Conservation (phyloP, 257 asterid species). For the Solanum verrucosum region DNA sequence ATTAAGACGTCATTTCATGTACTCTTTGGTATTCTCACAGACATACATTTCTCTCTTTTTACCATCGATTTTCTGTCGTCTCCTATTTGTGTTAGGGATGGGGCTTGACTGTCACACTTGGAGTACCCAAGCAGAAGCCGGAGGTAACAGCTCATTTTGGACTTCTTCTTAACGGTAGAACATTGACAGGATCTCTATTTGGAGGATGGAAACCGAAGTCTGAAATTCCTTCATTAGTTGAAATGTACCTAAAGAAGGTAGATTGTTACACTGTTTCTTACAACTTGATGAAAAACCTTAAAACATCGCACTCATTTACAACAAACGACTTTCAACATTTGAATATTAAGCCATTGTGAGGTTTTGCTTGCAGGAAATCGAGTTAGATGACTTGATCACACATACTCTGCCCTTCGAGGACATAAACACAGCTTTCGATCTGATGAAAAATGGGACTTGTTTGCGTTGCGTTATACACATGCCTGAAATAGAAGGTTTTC, state of each 20-base stretch:
- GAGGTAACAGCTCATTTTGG: constrained; percentile 71
- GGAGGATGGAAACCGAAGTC: constrained; percentile 99
- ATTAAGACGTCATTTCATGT: not conserved
- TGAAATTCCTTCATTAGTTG: constrained; percentile 74
- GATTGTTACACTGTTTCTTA: not conserved
- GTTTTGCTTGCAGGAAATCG: constrained; percentile 55
- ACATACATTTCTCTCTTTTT: not conserved
- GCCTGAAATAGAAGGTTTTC: constrained; percentile 9
- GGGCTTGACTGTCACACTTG: constrained; percentile 91
- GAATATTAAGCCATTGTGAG: not conserved
- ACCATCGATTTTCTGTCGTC: not conserved
- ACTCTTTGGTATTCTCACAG: not conserved
- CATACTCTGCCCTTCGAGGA: constrained; percentile 63
- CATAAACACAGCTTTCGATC: constrained; percentile 67
- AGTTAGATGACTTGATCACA: constrained; percentile 60
- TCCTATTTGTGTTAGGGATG: constrained; percentile 51
- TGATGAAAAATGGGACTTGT: constrained; percentile 76
- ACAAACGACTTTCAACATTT: not conserved
- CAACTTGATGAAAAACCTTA: not conserved
- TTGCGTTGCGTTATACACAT: constrained; percentile 91
- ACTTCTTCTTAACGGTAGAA: constrained; percentile 70
- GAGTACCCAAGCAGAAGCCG: constrained; percentile 84
- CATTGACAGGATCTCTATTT: constrained; percentile 70
- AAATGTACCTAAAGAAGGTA: constrained; percentile 75
- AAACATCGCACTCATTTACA: not conserved